phyloP scores from a whole-genome alignment of 2,329 filamentous ascomycete species.

The Cephalotrichum gorgonifer region DNA sequence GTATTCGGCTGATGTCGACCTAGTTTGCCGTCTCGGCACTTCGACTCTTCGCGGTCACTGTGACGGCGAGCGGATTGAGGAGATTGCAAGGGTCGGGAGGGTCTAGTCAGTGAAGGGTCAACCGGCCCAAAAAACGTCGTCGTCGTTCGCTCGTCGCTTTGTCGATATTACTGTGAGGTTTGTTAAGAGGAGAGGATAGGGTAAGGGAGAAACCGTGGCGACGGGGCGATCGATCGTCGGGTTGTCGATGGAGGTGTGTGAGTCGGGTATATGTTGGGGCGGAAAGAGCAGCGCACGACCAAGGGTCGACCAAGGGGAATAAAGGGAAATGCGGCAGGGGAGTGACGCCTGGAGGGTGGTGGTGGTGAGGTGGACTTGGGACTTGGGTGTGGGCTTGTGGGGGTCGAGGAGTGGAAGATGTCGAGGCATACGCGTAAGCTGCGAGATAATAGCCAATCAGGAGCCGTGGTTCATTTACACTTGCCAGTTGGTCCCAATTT shows the following conservation, averaged over 20 bases:
- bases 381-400: conserved; percentile 3
- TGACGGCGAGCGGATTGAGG: neutral
- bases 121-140: neutral
- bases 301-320: conserved; percentile 3
- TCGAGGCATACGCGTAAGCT: conserved; percentile 19
- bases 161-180: neutral
- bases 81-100: neutral
- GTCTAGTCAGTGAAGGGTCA: neutral
- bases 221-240: neutral
- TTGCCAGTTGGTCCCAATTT: conserved; percentile 2
- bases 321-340: conserved; percentile 5
- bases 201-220: neutral
- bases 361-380: conserved; percentile 3
- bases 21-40: conserved; percentile 4
- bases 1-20: conserved; percentile 6
- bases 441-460: conserved; percentile 15
- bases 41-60: neutral
- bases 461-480: conserved; percentile 3
- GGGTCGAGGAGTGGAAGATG: conserved; percentile 2
- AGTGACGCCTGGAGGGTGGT: neutral
- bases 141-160: neutral
- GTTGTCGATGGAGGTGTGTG: conserved; percentile 3
- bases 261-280: conserved; percentile 6
- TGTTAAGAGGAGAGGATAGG: neutral
- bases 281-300: conserved; percentile 5